These are phyloP conservation scores for Arthrobotrys entomopaga DNA, from an alignment of 2,329 filamentous ascomycete species.

Conservation along the genomic window DNA sequence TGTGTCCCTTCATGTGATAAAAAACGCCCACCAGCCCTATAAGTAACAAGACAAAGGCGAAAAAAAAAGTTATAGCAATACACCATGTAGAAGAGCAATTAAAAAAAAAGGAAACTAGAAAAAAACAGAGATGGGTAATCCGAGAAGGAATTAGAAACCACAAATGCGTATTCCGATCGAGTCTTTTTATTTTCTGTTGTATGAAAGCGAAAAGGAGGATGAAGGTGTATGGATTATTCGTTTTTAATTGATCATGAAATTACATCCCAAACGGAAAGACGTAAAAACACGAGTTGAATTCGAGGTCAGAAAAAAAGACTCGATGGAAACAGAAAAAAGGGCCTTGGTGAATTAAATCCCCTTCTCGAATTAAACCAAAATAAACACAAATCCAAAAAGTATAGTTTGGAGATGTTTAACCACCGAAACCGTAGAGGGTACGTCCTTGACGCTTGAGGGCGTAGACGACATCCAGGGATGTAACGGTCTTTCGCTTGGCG, in stretches of 20 bases:
- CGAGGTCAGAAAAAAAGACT: constrained; percentile 20
- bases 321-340: constrained; percentile 33
- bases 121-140: not conserved
- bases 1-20: constrained; percentile 47
- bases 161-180: constrained; percentile 28
- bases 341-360: not conserved
- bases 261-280: constrained; percentile 37
- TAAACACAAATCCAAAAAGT: constrained; percentile 31
- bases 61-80: constrained; percentile 45
- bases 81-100: constrained; percentile 17
- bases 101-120: constrained; percentile 11
- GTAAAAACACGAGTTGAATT: constrained; percentile 11
- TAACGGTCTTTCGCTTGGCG: constrained; percentile 83
- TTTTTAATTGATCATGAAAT: constrained; percentile 53
- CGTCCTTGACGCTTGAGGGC: constrained; percentile 76
- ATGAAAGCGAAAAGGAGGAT: constrained; percentile 1
- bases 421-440: constrained; percentile 89
- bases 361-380: constrained; percentile 5
- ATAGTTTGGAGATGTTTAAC: constrained; percentile 67
- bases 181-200: constrained; percentile 9
- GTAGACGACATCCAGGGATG: constrained; percentile 74
- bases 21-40: constrained; percentile 54
- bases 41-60: constrained; percentile 38
- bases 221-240: constrained; percentile 29
- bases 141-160: constrained; percentile 8